phyloP scores from a whole-genome alignment of 805 yeast species.

The Wickerhamiella shivajii region DNA sequence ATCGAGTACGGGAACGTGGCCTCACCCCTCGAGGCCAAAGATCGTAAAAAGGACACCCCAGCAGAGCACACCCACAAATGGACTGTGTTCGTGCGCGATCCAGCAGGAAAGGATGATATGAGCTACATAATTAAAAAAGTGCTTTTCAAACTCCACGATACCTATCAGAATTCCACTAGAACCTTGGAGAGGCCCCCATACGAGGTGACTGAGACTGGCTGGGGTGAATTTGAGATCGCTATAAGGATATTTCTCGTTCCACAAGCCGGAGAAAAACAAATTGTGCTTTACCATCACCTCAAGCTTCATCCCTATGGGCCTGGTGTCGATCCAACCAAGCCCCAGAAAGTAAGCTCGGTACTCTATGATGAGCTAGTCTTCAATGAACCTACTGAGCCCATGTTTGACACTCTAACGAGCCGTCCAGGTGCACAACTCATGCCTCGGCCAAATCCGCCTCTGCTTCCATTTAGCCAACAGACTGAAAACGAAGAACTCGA shows the following conservation, averaged over 20 bases:
- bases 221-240: slow-evolving; percentile 97
- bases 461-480: slow-evolving; percentile 29
- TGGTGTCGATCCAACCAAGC: slow-evolving; percentile 17
- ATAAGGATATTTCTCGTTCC: slow-evolving; percentile 73
- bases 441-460: slow-evolving; percentile 23
- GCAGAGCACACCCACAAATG: slow-evolving; percentile 88
- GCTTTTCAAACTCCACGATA: slow-evolving; percentile 88
- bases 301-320: slow-evolving; percentile 74
- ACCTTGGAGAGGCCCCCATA: slow-evolving; percentile 83
- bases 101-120: slow-evolving; percentile 56
- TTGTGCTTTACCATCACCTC: slow-evolving; percentile 75
- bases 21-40: slow-evolving; percentile 40
- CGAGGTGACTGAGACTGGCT: slow-evolving; percentile 92
- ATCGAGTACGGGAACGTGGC: slow-evolving; percentile 73
- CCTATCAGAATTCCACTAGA: slow-evolving; percentile 77
- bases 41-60: slow-evolving; percentile 49
- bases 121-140: slow-evolving; percentile 76
- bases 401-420: slow-evolving; percentile 61
- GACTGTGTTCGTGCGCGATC: slow-evolving; percentile 84
- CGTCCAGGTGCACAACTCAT: slow-evolving; percentile 26
- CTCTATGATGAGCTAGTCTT: slow-evolving; percentile 85
- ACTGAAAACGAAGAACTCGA: slow-evolving; percentile 54
- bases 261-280: slow-evolving; percentile 79
- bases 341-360: slow-evolving; percentile 38
- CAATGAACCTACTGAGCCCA: slow-evolving; percentile 85